Evolutionary conservation across 2,329 filamentous ascomycete genomes (phyloP).

Genomic region (Sclerotinia nivalis): DNA sequence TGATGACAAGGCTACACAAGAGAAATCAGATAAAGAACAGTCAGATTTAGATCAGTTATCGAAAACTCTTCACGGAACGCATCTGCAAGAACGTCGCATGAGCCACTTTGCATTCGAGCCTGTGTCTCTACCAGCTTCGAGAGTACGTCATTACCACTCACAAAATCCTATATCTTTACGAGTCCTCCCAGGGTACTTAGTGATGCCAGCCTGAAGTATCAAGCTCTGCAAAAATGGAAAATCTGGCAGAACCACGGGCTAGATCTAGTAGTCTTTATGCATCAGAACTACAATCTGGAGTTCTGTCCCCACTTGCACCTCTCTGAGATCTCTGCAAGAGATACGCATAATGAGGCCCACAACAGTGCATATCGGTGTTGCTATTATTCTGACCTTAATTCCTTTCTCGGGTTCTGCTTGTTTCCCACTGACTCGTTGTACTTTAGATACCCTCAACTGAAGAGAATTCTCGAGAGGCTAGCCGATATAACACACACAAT

Average conservation of each 20-base stretch:
- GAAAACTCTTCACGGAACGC: constrained; percentile 68
- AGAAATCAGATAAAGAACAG: constrained; percentile 30
- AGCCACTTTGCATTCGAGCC: constrained; percentile 88
- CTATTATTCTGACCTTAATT: constrained; percentile 18
- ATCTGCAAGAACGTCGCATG: constrained; percentile 79
- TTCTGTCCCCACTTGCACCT: constrained; percentile 33
- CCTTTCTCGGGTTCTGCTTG: constrained; percentile 13
- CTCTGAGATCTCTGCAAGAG: constrained; percentile 25
- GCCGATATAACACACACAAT: constrained; percentile 63
- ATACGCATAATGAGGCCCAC: constrained; percentile 27
- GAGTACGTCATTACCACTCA: constrained; percentile 59
- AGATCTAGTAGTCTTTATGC: constrained; percentile 24
- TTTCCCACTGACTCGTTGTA: constrained; percentile 28
- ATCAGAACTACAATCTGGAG: constrained; percentile 29
- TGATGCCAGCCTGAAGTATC: constrained; percentile 7
- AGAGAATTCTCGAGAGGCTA: constrained; percentile 57
- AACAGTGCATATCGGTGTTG: constrained; percentile 26
- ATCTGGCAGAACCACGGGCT: constrained; percentile 27
- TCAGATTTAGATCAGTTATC: constrained; percentile 52
- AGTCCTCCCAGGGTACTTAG: not conserved
- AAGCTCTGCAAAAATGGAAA: constrained; percentile 18
- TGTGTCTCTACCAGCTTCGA: constrained; percentile 80
- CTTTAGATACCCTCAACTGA: constrained; percentile 61
- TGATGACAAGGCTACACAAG: constrained; percentile 33
- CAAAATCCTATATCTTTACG: not conserved